phyloP scores from a whole-genome alignment of 2,329 filamentous ascomycete genomes.

The Alternaria ethzedia region DNA sequence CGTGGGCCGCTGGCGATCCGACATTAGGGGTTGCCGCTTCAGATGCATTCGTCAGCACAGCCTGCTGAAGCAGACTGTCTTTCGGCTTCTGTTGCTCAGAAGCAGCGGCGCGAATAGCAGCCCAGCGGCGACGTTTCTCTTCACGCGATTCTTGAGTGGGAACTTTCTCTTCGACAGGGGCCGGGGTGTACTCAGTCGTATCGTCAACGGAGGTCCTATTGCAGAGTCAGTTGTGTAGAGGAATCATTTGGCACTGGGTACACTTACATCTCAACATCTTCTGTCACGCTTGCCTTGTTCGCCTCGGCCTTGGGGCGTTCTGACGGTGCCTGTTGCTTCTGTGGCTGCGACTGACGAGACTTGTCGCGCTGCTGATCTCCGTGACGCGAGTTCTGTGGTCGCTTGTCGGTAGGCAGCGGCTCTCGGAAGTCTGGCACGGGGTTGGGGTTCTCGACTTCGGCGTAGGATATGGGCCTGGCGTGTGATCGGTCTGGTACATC shows the following conservation, averaged over 20 bases:
- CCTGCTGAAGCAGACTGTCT: constrained; percentile 69
- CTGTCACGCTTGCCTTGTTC: constrained; percentile 7
- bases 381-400: constrained; percentile 6
- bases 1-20: constrained; percentile 45
- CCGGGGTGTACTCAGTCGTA: constrained; percentile 25
- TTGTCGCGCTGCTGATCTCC: constrained; percentile 1
- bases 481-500: constrained; percentile 17
- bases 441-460: constrained; percentile 54
- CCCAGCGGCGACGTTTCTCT: constrained; percentile 43
- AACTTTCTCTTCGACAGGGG: constrained; percentile 31
- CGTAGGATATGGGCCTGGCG: constrained; percentile 38
- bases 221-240: constrained; percentile 11
- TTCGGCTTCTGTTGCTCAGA: constrained; percentile 62
- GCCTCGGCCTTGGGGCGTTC: constrained; percentile 1
- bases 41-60: constrained; percentile 67
- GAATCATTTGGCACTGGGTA: background rate
- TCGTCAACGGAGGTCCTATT: constrained; percentile 24
- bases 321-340: constrained; percentile 10
- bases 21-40: constrained; percentile 62
- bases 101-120: constrained; percentile 37
- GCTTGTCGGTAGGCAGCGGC: constrained; percentile 12
- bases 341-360: constrained; percentile 6
- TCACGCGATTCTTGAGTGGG: constrained; percentile 41
- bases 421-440: constrained; percentile 28
- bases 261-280: constrained; percentile 30